Base-by-base conservation (phyloP, 305 asterid species). In the Rubia tinctorum region DNA sequence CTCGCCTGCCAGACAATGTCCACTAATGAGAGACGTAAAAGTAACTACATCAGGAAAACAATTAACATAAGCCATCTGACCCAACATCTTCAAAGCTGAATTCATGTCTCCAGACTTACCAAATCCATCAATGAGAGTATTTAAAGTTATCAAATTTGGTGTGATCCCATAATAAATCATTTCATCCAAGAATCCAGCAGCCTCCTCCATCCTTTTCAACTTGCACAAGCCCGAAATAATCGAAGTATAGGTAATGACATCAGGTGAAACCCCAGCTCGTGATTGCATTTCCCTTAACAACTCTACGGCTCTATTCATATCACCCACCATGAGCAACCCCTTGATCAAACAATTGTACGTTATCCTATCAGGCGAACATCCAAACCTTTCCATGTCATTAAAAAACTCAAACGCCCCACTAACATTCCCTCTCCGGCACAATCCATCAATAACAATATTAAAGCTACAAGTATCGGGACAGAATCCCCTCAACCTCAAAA, bases 201-300 rank as follows among this genome's bases (percentile, higher is more conserved):
- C 97, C 60, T 82, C 85, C 66, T 83, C 87, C 89, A 82, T 83
- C 78, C 84, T 78, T 59, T 88, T 88, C 58, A 78, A 75, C 81
- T 86, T 90, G 84, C 95, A 88, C 75, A 81, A 84, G 75, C 96
- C 96, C 34, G 86, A 86, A 69, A 93, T 85, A 47, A 90, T 73
- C 5, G 98, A 80, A 44, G 98, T 91, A 84, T 85, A 90, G 15
- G 92, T 90, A 77, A 83, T 88, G 14, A 84, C 96, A 77, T 91
- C 85, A 0, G 96, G 92, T 14, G 83, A 75, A 69, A 87, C 51
- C 73, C 82, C 89, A 49, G 73, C 71, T 61, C 78, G 85, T 12
- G 73, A 68, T 66, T 85, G 83, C 72, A 87, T 78, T 79, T 83
- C 89, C 79, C 82, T 77, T 30, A 93, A 84, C 75, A 89, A 76